Conservation (phyloP, 495 filamentous ascomycete species). For the Aspergillus hancockii region DNA sequence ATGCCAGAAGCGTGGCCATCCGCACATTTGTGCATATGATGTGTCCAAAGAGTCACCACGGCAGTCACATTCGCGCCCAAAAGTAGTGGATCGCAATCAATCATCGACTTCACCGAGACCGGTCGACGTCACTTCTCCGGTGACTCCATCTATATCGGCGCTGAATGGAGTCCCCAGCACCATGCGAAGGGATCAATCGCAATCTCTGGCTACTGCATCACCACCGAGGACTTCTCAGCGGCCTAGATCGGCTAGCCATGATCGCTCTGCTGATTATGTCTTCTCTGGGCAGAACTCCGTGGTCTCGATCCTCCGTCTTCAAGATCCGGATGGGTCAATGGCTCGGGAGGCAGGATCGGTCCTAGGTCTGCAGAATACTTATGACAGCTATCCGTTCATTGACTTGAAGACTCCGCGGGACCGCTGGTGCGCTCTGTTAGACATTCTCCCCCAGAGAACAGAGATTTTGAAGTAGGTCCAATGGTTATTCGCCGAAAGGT, state of each 20-base stretch:
- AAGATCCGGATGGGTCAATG: slow-evolving; percentile 56
- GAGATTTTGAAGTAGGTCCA: slow-evolving; percentile 36
- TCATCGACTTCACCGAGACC: not conserved
- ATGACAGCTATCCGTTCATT: slow-evolving; percentile 67
- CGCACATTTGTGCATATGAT: slow-evolving; percentile 40
- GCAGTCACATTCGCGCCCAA: not conserved
- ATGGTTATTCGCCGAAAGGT: not conserved
- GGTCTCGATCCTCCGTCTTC: slow-evolving; percentile 42
- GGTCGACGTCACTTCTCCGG: not conserved
- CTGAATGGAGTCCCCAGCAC: not conserved
- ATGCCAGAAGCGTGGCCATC: slow-evolving; percentile 32
- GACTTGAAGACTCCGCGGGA: slow-evolving; percentile 31
- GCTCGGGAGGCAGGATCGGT: slow-evolving; percentile 41
- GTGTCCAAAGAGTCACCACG: slow-evolving; percentile 1
- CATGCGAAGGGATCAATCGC: not conserved
- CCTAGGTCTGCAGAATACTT: slow-evolving; percentile 73
- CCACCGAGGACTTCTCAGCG: not conserved
- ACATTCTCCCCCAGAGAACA: slow-evolving; percentile 29
- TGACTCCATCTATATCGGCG: not conserved
- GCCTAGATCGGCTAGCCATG: not conserved
- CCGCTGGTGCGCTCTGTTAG: slow-evolving; percentile 30
- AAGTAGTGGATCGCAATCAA: not conserved
- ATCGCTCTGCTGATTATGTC: slow-evolving; percentile 29
- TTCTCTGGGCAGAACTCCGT: slow-evolving; percentile 43
- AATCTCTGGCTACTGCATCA: not conserved